Evolutionary conservation across 169 alveolate genomes (phyloP).

Genomic region (Plasmodium malariae): DNA sequence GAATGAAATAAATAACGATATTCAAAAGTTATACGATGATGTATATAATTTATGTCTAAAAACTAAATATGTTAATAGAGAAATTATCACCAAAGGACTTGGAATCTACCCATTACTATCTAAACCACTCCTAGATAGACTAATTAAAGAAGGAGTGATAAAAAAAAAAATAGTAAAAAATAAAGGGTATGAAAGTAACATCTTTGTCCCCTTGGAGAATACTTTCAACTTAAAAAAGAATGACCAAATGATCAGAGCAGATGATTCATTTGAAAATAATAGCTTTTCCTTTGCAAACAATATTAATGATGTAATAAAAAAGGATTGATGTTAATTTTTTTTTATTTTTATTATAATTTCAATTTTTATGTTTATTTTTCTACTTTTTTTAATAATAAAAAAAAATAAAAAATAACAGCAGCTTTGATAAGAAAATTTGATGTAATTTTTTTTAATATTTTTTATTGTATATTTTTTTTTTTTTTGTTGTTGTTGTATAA

Average conservation of each 20-base stretch:
- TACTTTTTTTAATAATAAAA: too few species aligned
- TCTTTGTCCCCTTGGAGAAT: slow-evolving; percentile 48
- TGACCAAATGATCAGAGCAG: not conserved
- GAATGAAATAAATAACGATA: slow-evolving; percentile 39
- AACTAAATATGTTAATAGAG: slow-evolving; percentile 64
- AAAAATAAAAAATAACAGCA: too few species aligned
- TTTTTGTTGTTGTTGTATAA: too few species aligned
- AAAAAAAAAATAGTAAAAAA: slow-evolving; percentile 46
- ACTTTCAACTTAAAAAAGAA: slow-evolving; percentile 1
- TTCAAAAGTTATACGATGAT: slow-evolving; percentile 63
- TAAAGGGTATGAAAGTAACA: slow-evolving; percentile 71
- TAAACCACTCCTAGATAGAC: slow-evolving; percentile 64
- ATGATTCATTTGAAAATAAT: not conserved
- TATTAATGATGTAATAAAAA: not conserved
- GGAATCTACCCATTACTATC: slow-evolving; percentile 45
- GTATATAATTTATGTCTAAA: slow-evolving; percentile 39
- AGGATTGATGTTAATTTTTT: too few species aligned
- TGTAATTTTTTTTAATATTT: too few species aligned
- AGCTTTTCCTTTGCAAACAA: not conserved
- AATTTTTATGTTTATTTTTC: too few species aligned
- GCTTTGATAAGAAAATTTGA: too few species aligned
- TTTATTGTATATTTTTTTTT: too few species aligned
- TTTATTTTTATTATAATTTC: too few species aligned
- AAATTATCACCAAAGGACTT: slow-evolving; percentile 64
- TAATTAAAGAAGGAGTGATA: slow-evolving; percentile 46